Percentiles rank a stretch among this genome's conserved stretches.
These are phyloP conservation scores for Grifola frondosa DNA, from an alignment of 1,284 basidiomycete species.

Conservation along the genomic window DNA sequence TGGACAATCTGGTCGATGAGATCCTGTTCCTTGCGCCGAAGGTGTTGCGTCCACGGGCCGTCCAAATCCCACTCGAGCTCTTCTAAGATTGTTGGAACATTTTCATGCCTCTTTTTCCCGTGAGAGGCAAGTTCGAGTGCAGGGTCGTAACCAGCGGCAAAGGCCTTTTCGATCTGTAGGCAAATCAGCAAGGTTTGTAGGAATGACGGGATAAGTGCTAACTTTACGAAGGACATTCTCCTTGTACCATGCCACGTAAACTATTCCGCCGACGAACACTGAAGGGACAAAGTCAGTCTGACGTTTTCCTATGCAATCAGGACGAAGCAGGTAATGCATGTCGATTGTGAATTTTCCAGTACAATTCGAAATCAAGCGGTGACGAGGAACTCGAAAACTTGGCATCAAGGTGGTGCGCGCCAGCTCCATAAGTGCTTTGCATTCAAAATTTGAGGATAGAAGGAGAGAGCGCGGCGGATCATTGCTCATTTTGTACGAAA, in stretches of 20 bases:
- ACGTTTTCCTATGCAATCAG: not conserved
- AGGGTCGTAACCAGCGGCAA: constrained; percentile 70
- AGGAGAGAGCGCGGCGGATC: no score
- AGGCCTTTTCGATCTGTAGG: constrained; percentile 60
- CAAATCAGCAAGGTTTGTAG: constrained; percentile 1
- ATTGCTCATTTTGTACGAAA: no score
- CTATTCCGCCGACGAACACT: constrained; percentile 72
- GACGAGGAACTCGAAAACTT: no score
- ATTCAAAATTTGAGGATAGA: no score
- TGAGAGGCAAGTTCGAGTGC: constrained; percentile 70
- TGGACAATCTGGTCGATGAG: constrained; percentile 76
- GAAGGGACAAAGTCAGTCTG: not conserved
- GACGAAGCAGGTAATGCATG: no score
- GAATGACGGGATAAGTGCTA: constrained; percentile 7
- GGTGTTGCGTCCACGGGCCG: constrained; percentile 54
- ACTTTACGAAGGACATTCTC: constrained; percentile 78
- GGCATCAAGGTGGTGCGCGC: no score
- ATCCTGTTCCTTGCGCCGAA: constrained; percentile 72
- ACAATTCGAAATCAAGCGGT: no score
- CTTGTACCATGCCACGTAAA: constrained; percentile 79
- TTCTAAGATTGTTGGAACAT: constrained; percentile 22
- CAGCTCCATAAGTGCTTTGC: no score
- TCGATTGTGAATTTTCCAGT: no score
- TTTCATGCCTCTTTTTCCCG: constrained; percentile 31
- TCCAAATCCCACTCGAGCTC: constrained; percentile 41